These are phyloP conservation scores for Phytophthora sojae DNA, from an alignment of 352 stramenopile genomes.

Conservation along the genomic window DNA sequence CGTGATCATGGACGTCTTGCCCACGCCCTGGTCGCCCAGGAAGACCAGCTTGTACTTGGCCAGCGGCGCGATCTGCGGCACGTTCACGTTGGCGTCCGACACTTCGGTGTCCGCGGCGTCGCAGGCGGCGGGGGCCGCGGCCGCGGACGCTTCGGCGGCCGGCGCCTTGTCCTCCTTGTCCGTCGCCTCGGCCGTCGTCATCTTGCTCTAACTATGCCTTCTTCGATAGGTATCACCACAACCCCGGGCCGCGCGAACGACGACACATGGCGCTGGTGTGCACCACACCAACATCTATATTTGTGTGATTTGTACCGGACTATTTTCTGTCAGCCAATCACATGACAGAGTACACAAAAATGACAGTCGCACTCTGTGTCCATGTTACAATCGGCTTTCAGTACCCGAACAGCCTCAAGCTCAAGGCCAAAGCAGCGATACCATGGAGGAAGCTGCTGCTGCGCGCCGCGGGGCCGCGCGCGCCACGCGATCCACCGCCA, in stretches of 20 bases:
- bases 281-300: background rate
- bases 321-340: background rate
- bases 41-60: slow-evolving; percentile 97
- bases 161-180: slow-evolving; percentile 33
- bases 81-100: slow-evolving; percentile 49
- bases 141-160: slow-evolving; percentile 3
- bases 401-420: background rate
- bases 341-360: background rate
- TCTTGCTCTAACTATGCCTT: slow-evolving; percentile 24
- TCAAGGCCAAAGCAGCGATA: background rate
- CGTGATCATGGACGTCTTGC: slow-evolving; percentile 99
- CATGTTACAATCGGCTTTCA: background rate
- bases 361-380: slow-evolving; percentile 1
- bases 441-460: slow-evolving; percentile 30
- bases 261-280: slow-evolving; percentile 3
- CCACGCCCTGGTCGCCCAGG: slow-evolving; percentile 97
- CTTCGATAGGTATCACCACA: background rate
- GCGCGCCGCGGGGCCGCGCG: slow-evolving; percentile 47
- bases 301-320: too few species aligned
- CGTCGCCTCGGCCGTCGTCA: slow-evolving; percentile 35
- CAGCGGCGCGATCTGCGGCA: slow-evolving; percentile 90
- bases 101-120: slow-evolving; percentile 11
- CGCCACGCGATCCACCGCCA: slow-evolving; percentile 49
- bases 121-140: background rate
- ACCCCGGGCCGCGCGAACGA: background rate